Evolutionary conservation across 352 stramenopile genomes (phyloP), one percentile per base, ranked within the genome.

Genomic region (Phytophthora pini): DNA sequence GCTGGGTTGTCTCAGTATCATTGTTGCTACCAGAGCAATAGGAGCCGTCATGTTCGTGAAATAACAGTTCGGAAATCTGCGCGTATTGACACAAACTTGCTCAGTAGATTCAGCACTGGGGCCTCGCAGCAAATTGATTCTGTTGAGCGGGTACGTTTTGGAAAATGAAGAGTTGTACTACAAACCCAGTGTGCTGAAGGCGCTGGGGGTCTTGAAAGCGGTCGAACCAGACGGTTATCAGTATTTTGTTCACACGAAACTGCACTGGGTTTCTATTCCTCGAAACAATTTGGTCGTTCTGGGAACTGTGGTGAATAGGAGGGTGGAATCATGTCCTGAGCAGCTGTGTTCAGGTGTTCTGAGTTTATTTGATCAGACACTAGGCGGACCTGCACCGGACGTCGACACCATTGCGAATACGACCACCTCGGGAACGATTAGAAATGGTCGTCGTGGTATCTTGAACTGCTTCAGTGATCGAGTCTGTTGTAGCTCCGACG

Each of bases 81-180:
- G 32, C 5, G 50, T 70, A 0, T 44, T 76, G 31, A 24, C 24
- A 15, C 47, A 56, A 26, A 49, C 41, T 0, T 72, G 63, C 17
- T 69, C 50, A 6, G 68, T 76, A 22, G 56, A 76, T 24, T 20
- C 44, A 49, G 57, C 31, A 26, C 13, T 76, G 4, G 52, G 63
- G 3, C 40, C 49, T 12, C 56, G 62, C 29, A 61, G 46, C 34
- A 76, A 76, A 24, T n/a, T 72, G 41, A 61, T 69, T 24, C 44
- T 69, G 29, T 26, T 76, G 26, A 60, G 31, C 22, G 62, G 61
- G 10, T 75, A 75, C 27, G 5, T 53, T 8, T 68, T 34, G 50
- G 56, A 70, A 17, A 55, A 55, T 13, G 46, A 32, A 2, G 54
- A 65, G 22, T 45, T 72, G n/a, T 69, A 55, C 29, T 76, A 72